Base-by-base conservation (phyloP, 2,329 filamentous ascomycete genomes). In the Mycosphaerelloides madeirae region DNA sequence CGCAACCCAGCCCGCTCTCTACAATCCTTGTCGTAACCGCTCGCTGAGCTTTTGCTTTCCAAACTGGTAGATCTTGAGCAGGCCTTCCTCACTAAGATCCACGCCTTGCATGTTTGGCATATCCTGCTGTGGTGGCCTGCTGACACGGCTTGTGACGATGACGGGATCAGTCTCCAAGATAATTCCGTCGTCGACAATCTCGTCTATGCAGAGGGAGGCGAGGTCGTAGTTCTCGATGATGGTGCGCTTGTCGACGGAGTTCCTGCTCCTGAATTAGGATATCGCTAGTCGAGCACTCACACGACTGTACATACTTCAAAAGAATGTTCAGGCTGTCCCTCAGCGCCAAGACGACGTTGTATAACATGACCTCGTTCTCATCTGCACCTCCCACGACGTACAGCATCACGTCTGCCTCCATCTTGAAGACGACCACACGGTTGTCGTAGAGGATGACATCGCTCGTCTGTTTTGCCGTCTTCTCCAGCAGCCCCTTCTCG, bases 171-270 rank as follows among this genome's bases (percentile, higher is more conserved):
- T 97, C 73, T 98, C 93, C 50, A 98, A 81, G 59, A 98, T 91
- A 65, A 97, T 94, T 49, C 93, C 93, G 63, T 95, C 89, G 68
- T 95, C 89, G 42, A 94, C 81, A 51, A 94, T 91, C 69, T 98
- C 93, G 68, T 98, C 93, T 54, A 98, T 87, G 34, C 90, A 87
- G 42, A 98, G 80, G 12, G 89, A 86, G 51, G 96, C 87, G 16
- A 97, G 79, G 69, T 97, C 93, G 75, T 97, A 98, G 78, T 97
- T 97, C 72, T 98, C 93, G 63, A 97, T 84, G 56, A 97, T 89
- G 46, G 93, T 97, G 56, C 93, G 84, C 78, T 96, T 96, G 74
- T 98, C 93, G 39, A 94, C 90, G 28, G 88, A 88, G 78, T 94
- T 91, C 70, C 88, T 95, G 45, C 12, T 12, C 16, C n/a, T 19